These are phyloP conservation scores for Echinosophora koreensis DNA, from an alignment of 306 rosid species.

Conservation along the genomic window DNA sequence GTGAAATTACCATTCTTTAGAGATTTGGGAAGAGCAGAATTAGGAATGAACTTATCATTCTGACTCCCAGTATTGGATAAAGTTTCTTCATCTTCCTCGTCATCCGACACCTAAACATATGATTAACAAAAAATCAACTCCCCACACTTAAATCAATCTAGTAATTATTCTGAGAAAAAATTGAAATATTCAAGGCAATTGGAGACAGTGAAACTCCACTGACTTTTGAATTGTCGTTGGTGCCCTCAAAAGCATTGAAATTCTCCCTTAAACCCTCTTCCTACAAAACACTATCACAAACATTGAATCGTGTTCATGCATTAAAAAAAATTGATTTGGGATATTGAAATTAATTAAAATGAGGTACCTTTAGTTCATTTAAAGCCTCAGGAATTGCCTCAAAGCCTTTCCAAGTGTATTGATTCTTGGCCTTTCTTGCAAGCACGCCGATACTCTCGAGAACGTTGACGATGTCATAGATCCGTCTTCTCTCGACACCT, in stretches of 20 bases:
- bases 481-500: slow-evolving; percentile 95
- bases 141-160: not conserved
- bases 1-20: slow-evolving; percentile 55
- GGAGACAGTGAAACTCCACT: slow-evolving; percentile 2
- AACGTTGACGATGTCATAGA: slow-evolving; percentile 92
- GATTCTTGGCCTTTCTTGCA: slow-evolving; percentile 86
- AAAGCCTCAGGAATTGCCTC: slow-evolving; percentile 72
- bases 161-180: too few relatives aligned
- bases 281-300: slow-evolving; percentile 50
- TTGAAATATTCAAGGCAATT: not conserved
- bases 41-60: slow-evolving; percentile 57
- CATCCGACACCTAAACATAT: slow-evolving; percentile 61
- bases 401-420: slow-evolving; percentile 89
- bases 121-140: not conserved
- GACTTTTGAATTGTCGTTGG: slow-evolving; percentile 59
- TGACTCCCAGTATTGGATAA: slow-evolving; percentile 77
- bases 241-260: slow-evolving; percentile 49
- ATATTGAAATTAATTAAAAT: not conserved
- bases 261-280: slow-evolving; percentile 72
- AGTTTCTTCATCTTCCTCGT: slow-evolving; percentile 77
- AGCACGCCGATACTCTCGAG: slow-evolving; percentile 94
- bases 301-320: not conserved
- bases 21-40: slow-evolving; percentile 44
- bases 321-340: too few relatives aligned
- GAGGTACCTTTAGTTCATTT: slow-evolving; percentile 68